These are phyloP conservation scores for Ganoderma resinaceum DNA, from an alignment of 1,284 basidiomycete species.

Conservation along the genomic window DNA sequence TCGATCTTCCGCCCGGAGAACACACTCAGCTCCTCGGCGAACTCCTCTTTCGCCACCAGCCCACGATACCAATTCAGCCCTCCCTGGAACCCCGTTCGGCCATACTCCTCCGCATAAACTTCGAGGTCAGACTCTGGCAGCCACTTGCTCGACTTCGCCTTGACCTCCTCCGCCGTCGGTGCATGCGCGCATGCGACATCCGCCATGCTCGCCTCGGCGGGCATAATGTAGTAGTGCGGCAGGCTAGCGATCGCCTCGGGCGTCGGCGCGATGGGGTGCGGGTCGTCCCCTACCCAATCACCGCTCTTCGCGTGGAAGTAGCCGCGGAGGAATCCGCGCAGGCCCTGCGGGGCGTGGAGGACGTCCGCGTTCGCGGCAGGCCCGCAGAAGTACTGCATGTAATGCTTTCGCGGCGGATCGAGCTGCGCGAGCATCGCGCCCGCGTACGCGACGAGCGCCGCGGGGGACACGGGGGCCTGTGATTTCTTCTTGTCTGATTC, in stretches of 20 bases:
- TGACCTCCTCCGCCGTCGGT: constrained; percentile 37
- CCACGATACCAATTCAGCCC: constrained; percentile 63
- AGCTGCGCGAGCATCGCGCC: constrained; percentile 46
- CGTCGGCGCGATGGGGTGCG: constrained; percentile 45
- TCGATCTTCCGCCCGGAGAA: constrained; percentile 48
- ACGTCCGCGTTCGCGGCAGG: constrained; percentile 56
- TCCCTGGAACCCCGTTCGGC: constrained; percentile 66
- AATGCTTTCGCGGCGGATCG: constrained; percentile 64
- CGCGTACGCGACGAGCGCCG: constrained; percentile 29
- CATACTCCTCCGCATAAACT: constrained; percentile 58
- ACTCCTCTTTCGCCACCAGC: constrained; percentile 27
- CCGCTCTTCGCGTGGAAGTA: constrained; percentile 70
- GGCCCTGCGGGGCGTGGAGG: constrained; percentile 47
- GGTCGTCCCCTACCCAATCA: constrained; percentile 52
- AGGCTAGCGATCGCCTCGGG: constrained; percentile 47
- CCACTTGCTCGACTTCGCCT: constrained; percentile 48
- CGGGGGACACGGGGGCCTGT: background rate
- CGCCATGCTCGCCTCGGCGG: constrained; percentile 57
- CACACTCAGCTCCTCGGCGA: constrained; percentile 26
- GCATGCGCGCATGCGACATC: constrained; percentile 46
- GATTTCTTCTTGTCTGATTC: background rate
- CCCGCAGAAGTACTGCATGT: constrained; percentile 57
- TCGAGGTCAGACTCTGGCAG: constrained; percentile 54
- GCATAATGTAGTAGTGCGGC: constrained; percentile 73
- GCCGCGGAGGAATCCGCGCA: constrained; percentile 58